phyloP scores from a whole-genome alignment of 768 basidiomycete species.

The Coprinellus micaceus region DNA sequence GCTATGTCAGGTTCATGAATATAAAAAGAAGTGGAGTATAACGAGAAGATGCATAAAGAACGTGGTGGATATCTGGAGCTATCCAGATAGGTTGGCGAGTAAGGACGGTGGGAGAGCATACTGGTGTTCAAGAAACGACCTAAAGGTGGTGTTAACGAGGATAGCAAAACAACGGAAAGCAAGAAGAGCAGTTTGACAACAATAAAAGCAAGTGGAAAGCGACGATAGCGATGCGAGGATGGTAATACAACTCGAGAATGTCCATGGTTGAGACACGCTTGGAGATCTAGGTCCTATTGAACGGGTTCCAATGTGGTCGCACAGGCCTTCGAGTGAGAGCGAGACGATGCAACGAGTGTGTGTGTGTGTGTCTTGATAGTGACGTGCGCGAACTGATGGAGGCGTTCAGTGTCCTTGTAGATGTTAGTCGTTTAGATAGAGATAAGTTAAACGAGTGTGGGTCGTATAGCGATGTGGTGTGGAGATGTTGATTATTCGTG shows the following conservation, averaged over 20 bases:
- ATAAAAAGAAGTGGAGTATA: no score
- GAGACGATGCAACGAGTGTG: background rate
- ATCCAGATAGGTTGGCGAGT: background rate
- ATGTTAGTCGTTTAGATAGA: background rate
- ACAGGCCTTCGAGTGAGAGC: no score
- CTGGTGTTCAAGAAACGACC: background rate
- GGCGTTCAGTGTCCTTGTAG: background rate
- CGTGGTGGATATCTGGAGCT: background rate
- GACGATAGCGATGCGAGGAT: background rate
- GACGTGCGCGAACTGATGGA: background rate
- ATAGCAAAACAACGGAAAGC: background rate
- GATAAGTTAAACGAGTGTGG: background rate
- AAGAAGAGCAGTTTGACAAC: background rate
- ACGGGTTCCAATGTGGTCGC: no score
- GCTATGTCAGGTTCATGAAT: no score
- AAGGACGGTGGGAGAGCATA: background rate
- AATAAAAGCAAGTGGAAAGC: background rate
- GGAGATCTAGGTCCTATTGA: no score
- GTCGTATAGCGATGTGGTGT: background rate
- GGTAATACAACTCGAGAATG: background rate
- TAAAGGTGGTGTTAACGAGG: background rate
- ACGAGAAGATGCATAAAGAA: no score
- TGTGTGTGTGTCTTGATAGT: background rate
- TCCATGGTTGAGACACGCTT: background rate
- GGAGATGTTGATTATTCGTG: no score